Percentiles rank a stretch among this genome's conserved stretches.
Evolutionary conservation across 352 stramenopile species (phyloP).

Genomic region (Globisporangium paddicum): DNA sequence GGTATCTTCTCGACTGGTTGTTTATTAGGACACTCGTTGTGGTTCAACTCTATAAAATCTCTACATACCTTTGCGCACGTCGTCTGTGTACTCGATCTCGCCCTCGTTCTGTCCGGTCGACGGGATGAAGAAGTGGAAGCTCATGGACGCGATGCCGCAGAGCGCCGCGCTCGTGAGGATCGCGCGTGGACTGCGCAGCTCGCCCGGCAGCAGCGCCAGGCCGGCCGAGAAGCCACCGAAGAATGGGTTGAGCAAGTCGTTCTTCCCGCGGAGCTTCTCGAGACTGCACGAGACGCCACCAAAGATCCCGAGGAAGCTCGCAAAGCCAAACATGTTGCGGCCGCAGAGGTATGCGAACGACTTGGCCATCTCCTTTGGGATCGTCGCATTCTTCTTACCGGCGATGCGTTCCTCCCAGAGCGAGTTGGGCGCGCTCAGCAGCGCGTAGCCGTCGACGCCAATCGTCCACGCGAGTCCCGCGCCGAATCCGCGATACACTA

Average conservation of each 20-base stretch:
- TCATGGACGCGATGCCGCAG: slow-evolving; percentile 53
- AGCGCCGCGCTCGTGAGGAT: slow-evolving; percentile 38
- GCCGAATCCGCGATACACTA: slow-evolving; percentile 56
- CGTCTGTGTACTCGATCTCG: background rate
- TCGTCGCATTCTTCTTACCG: slow-evolving; percentile 16
- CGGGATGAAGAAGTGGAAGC: slow-evolving; percentile 53
- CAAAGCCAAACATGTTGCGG: slow-evolving; percentile 68
- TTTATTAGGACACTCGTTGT: slow-evolving; percentile 4
- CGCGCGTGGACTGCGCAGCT: slow-evolving; percentile 40
- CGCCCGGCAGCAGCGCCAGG: slow-evolving; percentile 35
- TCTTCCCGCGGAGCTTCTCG: slow-evolving; percentile 48
- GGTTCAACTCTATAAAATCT: background rate
- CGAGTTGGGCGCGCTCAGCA: slow-evolving; percentile 30
- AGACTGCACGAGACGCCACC: slow-evolving; percentile 63
- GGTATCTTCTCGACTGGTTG: background rate
- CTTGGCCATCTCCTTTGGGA: slow-evolving; percentile 25
- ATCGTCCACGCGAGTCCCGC: slow-evolving; percentile 73
- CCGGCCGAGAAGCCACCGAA: slow-evolving; percentile 57
- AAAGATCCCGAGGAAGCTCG: slow-evolving; percentile 70
- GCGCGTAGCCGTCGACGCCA: slow-evolving; percentile 59
- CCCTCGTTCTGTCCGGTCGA: slow-evolving; percentile 24
- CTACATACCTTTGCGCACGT: background rate
- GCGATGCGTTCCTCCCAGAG: slow-evolving; percentile 37
- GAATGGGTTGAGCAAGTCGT: slow-evolving; percentile 69
- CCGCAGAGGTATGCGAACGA: slow-evolving; percentile 25